Evolutionary conservation across 2,329 filamentous ascomycete species (phyloP).

Genomic region (Cryphonectria naterciae): DNA sequence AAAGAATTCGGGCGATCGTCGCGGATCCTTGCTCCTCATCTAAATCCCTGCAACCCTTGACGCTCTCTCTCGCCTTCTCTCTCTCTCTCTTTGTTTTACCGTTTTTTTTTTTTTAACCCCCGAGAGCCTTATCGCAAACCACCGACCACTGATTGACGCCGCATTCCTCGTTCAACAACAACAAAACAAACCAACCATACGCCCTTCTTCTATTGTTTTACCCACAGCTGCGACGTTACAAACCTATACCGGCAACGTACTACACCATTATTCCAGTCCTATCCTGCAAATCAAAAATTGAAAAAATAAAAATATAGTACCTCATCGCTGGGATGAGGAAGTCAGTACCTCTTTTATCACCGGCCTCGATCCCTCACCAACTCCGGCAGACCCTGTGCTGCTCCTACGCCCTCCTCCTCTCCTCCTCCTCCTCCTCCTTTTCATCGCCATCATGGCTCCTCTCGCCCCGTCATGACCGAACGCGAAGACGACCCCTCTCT

Average conservation of each 20-base stretch:
- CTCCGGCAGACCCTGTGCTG: conserved; percentile 31
- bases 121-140: conserved; percentile 24
- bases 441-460: conserved; percentile 31
- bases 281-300: neutral
- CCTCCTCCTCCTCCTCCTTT: neutral
- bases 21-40: conserved; percentile 12
- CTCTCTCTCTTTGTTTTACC: neutral
- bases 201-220: neutral
- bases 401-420: conserved; percentile 5
- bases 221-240: neutral
- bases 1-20: neutral
- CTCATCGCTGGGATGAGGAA: conserved; percentile 50
- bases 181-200: neutral
- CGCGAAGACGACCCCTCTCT: conserved; percentile 7
- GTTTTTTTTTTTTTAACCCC: conserved; percentile 8
- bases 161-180: conserved; percentile 13
- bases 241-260: neutral
- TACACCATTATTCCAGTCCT: neutral
- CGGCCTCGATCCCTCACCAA: conserved; percentile 37
- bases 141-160: neutral
- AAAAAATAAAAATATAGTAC: conserved; percentile 26
- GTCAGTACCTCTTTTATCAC: conserved; percentile 40
- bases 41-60: conserved; percentile 8
- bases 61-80: neutral
- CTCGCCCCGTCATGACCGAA: conserved; percentile 30